Evolutionary conservation across 176 grass and related monocot species (phyloP).

Genomic region (Hsuehochloa calcarea): DNA sequence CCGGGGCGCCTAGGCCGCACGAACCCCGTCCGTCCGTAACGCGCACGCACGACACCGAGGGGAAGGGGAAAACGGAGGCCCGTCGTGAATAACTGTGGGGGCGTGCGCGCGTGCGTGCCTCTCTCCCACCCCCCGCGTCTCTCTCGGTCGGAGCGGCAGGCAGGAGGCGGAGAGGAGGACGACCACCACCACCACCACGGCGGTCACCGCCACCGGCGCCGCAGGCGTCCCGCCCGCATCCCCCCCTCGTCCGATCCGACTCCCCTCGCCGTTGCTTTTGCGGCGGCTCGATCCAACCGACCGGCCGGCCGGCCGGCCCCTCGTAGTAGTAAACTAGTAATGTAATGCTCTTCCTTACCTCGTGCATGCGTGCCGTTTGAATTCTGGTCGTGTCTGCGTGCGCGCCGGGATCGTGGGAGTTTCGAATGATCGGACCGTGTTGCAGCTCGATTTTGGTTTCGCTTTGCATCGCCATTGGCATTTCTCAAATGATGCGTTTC

Average conservation of each 20-base stretch:
- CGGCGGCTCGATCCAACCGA: constrained; percentile 21
- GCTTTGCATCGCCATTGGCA: background rate
- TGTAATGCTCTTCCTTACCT: background rate
- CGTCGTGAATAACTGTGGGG: constrained; percentile 39
- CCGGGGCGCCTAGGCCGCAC: background rate
- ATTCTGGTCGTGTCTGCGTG: background rate
- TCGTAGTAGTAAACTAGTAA: background rate
- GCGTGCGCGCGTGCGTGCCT: constrained; percentile 37
- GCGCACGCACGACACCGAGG: background rate
- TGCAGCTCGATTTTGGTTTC: background rate
- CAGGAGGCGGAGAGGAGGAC: constrained; percentile 29
- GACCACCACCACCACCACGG: background rate
- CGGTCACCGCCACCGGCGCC: background rate
- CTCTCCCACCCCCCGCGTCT: constrained; percentile 18
- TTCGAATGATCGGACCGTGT: background rate
- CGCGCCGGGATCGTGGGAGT: background rate
- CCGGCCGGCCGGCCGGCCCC: background rate
- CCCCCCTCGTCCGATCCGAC: background rate
- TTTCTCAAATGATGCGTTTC: background rate
- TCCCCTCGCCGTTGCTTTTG: background rate
- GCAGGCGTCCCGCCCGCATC: constrained; percentile 23
- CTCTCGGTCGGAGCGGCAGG: background rate
- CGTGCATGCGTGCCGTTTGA: background rate
- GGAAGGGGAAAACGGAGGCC: constrained; percentile 13
- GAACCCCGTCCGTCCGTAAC: background rate